Base-by-base conservation (phyloP, 306 rosid genomes). In the Malus domestica region DNA sequence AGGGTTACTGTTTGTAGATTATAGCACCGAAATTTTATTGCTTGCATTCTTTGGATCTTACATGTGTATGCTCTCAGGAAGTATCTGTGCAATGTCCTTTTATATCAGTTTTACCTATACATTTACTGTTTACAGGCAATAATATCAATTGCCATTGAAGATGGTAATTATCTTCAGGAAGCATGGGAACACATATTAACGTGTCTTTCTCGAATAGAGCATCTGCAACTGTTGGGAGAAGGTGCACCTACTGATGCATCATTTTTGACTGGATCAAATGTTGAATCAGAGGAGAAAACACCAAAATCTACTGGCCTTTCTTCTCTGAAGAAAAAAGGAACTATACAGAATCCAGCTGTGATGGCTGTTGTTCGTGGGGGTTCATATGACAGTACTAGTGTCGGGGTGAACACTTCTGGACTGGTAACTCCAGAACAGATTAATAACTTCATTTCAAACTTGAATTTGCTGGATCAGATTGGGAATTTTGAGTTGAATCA, bases 141-240 rank as follows among this genome's bases (percentile, higher is more conserved):
- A 82, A 96, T 96, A 72, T 76, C 93, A 58, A 92, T 96, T 75
- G 99, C 99, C 67, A 88, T 96, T 77, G 99, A 92, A 86, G 99
- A 96, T 81, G 99, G 99, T 46, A 89, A 96, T 87, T 84, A 85
- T 87, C 90, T 96, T 72, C 90, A 89, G 77, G 99, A 96, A 82
- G 90, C 99, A 70, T 96, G 99, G 99, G 98, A 96, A 77, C 99
- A 96, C 90, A 92, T 96, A 83, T 74, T 96, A 71, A 96, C 96
- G 52, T 92, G 98, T 81, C 98, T 96, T 82, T 96, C 99, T 15
- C 92, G 99, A 79, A 92, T 96, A 78, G 99, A 96, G 89, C 95
- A 96, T 79, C 89, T 96, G 80, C 99, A 90, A 76, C 84, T 96
- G 81, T 81, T 96, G 83, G 99, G 99, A 45, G 99, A 96, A 89